phyloP scores from a whole-genome alignment of 2,329 filamentous ascomycete species.

The Colletotrichum lini region DNA sequence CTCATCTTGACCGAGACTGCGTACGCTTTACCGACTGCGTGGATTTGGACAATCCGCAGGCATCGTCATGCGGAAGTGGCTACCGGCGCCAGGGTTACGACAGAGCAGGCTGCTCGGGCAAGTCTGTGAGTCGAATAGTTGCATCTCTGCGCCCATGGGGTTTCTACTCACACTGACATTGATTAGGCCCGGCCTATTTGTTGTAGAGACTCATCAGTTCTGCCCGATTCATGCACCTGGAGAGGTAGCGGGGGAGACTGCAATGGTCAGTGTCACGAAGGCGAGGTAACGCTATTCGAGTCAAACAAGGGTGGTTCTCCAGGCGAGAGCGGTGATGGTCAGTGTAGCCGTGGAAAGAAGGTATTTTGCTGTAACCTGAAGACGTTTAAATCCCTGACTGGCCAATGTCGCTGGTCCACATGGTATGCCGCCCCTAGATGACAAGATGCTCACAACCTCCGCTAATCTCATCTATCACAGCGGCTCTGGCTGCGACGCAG shows the following conservation, averaged over 20 bases:
- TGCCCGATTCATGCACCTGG: conserved; percentile 28
- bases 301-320: conserved; percentile 27
- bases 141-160: too few species aligned
- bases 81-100: too few species aligned
- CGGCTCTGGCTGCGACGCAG: too few species aligned
- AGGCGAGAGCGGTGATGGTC: conserved; percentile 8
- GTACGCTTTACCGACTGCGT: too few species aligned
- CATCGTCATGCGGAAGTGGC: too few species aligned
- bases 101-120: too few species aligned
- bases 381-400: conserved; percentile 17
- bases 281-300: conserved; percentile 35
- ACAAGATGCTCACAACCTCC: too few species aligned
- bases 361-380: conserved; percentile 37
- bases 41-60: too few species aligned
- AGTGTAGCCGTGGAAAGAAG: conserved; percentile 36
- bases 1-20: too few species aligned
- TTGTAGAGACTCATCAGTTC: background rate
- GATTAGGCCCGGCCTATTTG: conserved; percentile 5
- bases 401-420: conserved; percentile 22
- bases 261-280: conserved; percentile 39
- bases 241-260: conserved; percentile 36
- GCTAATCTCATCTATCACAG: too few species aligned
- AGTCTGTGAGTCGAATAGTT: too few species aligned
- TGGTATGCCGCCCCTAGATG: conserved; percentile 16
- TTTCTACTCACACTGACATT: background rate